Base-by-base conservation (phyloP, 1,284 basidiomycete genomes). In the Dichomitus squalens region DNA sequence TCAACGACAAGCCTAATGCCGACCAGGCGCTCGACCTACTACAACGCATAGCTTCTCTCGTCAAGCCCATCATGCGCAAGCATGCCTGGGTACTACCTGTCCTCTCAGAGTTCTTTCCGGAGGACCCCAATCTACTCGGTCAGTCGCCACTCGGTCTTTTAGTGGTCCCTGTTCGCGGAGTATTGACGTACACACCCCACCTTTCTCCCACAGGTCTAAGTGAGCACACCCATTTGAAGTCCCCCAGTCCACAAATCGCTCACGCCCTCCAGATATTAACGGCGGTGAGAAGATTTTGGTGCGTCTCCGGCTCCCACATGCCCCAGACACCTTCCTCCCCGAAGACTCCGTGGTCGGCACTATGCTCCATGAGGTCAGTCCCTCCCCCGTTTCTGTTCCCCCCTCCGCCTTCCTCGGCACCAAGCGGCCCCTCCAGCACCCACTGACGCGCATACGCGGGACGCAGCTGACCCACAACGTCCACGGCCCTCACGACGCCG, bases 61-160 rank as follows among this genome's bases (percentile, higher is more conserved):
- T 95, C 44, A 94, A 94, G 71, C 93, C 93, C 3, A 92, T 96
- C 65, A 95, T 95, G 93, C 78, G 85, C 58, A 92, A 88, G 65
- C 87, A 88, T 64, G 75, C 75, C 6, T 95, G 93, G 93, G 78
- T 81, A 33, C 78, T 96, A 7, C 92, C 92, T n/a, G 80, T 84
- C 0, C 82, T 96, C 14, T 80, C 88, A 12, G 94, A 96, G 71
- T 95, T 96, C 78, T 90, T 92, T 64, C 94, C 93, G 0, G 81
- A 86, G 11, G 83, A 85, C 55, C 82, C 86, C 0, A 85, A 81
- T 65, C 75, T 96, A 16, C 75, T 95, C 34, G 93, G 92, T 88
- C 66, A 70, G 86, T 69, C 6, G 29, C 25, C 47, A n/a, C 7
- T 18, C 31, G 12, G 31, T 33, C 31, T 16, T 16, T 31, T 9